Conservation (phyloP, 2,329 filamentous ascomycete species). For the Pseudogymnoascus sp. region DNA sequence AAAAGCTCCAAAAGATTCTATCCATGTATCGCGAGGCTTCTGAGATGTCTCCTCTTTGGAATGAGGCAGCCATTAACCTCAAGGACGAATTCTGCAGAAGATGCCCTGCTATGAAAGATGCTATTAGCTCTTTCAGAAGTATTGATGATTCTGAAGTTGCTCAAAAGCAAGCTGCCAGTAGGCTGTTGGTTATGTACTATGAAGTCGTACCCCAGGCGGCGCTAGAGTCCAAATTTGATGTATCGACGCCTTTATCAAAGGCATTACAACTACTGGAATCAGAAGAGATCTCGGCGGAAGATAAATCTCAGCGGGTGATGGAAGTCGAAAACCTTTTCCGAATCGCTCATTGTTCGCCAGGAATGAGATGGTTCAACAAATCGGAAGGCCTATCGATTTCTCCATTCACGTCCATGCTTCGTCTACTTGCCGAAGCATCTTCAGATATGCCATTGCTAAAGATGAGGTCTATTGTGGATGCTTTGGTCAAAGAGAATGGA, state of each 20-base stretch:
- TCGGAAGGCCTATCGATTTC: conserved; percentile 54
- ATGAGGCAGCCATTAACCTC: conserved; percentile 58
- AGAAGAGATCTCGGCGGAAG: conserved; percentile 33
- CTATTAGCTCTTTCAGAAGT: conserved; percentile 65
- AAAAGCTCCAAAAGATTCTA: conserved; percentile 55
- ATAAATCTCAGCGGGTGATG: conserved; percentile 52
- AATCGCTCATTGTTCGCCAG: conserved; percentile 71
- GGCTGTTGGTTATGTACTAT: conserved; percentile 77
- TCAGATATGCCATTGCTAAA: conserved; percentile 41
- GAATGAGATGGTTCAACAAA: conserved; percentile 87
- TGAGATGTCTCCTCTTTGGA: conserved; percentile 49
- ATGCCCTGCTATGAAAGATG: conserved; percentile 73
- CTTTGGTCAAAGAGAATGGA: conserved; percentile 57
- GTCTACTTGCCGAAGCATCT: conserved; percentile 44
- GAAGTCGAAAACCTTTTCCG: conserved; percentile 75
- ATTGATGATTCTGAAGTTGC: conserved; percentile 61
- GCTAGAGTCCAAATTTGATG: conserved; percentile 78
- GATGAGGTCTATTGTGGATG: conserved; percentile 48
- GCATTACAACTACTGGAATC: conserved; percentile 56
- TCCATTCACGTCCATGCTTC: conserved; percentile 64
- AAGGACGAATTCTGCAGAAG: conserved; percentile 68
- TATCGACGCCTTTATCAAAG: conserved; percentile 66
- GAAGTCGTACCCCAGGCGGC: conserved; percentile 72
- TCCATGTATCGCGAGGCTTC: conserved; percentile 36
- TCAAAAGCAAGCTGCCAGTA: conserved; percentile 70